Evolutionary conservation across 768 basidiomycete species (phyloP).

Genomic region (Pilatotrama ljubarskyi): DNA sequence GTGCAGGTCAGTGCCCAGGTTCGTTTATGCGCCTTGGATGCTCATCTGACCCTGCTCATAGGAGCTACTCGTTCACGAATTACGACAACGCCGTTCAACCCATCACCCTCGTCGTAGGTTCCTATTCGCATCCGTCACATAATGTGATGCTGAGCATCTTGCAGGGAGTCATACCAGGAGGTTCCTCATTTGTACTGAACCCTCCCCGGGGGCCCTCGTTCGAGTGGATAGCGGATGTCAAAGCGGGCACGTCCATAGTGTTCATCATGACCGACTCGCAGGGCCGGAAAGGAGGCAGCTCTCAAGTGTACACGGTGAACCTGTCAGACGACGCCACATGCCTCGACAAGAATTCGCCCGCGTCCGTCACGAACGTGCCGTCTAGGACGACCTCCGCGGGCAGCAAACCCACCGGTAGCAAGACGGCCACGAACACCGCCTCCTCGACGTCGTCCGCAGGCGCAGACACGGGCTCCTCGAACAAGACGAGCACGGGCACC

Average conservation of each 20-base stretch:
- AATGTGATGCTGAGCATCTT: not conserved
- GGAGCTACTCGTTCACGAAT: constrained; percentile 23
- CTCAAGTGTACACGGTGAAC: constrained; percentile 21
- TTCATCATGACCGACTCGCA: constrained; percentile 29
- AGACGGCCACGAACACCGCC: not conserved
- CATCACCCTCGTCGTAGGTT: constrained; percentile 27
- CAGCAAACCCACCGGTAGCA: constrained; percentile 37
- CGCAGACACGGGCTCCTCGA: constrained; percentile 7
- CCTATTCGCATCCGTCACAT: too few relatives aligned
- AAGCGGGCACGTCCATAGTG: constrained; percentile 22
- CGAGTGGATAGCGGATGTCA: constrained; percentile 29
- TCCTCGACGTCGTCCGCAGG: constrained; percentile 17
- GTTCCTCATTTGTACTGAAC: constrained; percentile 24
- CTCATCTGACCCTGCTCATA: not conserved
- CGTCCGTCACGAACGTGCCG: constrained; percentile 25
- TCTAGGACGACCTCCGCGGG: constrained; percentile 44
- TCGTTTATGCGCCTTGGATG: too few relatives aligned
- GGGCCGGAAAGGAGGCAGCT: constrained; percentile 30
- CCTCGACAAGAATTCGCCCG: constrained; percentile 26
- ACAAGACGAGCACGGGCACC: constrained; percentile 15
- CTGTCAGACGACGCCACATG: constrained; percentile 26
- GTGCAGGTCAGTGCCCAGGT: constrained; percentile 13
- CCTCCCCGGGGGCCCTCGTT: constrained; percentile 26
- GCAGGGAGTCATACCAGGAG: constrained; percentile 31
- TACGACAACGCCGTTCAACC: constrained; percentile 30